Base-by-base conservation (phyloP, 176 grass and related monocot species). In the Melocanna baccifera region DNA sequence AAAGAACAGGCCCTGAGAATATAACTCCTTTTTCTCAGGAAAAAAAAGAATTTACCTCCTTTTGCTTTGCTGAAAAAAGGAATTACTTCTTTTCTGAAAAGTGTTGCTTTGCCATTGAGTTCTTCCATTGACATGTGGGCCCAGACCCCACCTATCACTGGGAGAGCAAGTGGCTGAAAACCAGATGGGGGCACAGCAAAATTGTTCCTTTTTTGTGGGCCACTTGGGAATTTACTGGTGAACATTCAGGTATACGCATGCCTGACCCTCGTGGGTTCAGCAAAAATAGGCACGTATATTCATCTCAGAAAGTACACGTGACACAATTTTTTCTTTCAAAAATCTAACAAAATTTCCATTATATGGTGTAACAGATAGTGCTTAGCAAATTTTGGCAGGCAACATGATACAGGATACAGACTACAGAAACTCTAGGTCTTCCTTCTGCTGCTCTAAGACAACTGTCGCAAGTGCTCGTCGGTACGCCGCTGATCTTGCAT, bases 401-500 rank as follows among this genome's bases (percentile, higher is more conserved):
- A 61, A 59, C n/a, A 20, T 63, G 12, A 36, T 25, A 58, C 25
- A 53, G n/a, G 64, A 30, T 71, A 59, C 67, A 50, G 19, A 50
- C 74, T 80, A 97, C 84, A 97, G 30, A 65, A 91, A 97, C 29
- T 84, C 72, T n/a, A 93, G 69, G 51, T 94, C 91, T 56, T 88
- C 88, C 48, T 86, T 72, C 61, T 93, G 93, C 47, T 86, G 80
- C 32, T 98, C 96, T 8, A 95, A 58, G 55, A 92, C 69, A 79
- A 95, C 77, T 14, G 81, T 93, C 11, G 93, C 91, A 30, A 93
- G 23, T 9, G 87, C 93, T 9, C 89, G 91, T 0, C 93, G 80
- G 81, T 95, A 98, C 0, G 87, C 81, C 0, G 73, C 56, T 7
- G 93, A 95, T 87, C 89, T 87, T 76, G 75, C 56, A 69, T 95